A percentile compares a stretch with the other conserved stretches of the same genome.
phyloP scores from a whole-genome alignment of 495 filamentous ascomycete species.

The Clohesyomyces aquaticus region DNA sequence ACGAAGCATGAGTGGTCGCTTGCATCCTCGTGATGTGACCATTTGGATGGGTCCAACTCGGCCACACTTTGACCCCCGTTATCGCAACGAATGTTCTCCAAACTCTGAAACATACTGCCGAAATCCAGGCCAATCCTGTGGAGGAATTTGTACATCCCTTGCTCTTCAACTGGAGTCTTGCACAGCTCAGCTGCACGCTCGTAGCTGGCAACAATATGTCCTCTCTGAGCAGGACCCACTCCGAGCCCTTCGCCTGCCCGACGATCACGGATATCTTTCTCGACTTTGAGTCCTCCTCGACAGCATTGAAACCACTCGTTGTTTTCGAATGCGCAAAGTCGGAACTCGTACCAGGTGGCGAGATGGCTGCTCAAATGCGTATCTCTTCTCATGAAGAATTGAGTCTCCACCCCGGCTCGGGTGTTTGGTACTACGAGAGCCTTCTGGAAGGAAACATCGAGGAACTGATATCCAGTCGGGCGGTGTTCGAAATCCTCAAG shows the following conservation, averaged over 20 bases:
- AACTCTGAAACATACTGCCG: not conserved
- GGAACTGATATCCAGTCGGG: slow-evolving; percentile 7
- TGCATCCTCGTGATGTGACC: not conserved
- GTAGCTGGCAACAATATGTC: slow-evolving; percentile 10
- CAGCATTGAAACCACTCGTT: not conserved
- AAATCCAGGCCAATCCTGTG: not conserved
- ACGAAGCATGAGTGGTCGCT: not conserved
- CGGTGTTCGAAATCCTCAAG: not conserved
- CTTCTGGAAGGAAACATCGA: slow-evolving; percentile 5
- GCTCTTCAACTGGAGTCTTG: too few relatives aligned
- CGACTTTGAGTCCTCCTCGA: slow-evolving; percentile 18
- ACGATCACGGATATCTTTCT: too few relatives aligned
- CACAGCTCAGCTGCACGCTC: slow-evolving; percentile 17
- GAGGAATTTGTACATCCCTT: too few relatives aligned
- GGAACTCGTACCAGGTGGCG: slow-evolving; percentile 7
- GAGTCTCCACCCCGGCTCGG: slow-evolving; percentile 15
- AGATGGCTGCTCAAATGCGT: too few relatives aligned
- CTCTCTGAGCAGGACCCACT: not conserved
- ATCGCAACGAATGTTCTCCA: not conserved
- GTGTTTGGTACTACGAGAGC: slow-evolving; percentile 5
- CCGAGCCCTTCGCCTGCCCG: too few relatives aligned
- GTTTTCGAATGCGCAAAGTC: not conserved
- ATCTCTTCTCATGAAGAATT: too few relatives aligned
- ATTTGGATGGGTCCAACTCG: not conserved
- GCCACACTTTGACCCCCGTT: not conserved